A percentile compares a stretch with the other conserved stretches of the same genome.
Evolutionary conservation across 371 early-diverging fungal species (phyloP).

Genomic region (Mucor racemosus): DNA sequence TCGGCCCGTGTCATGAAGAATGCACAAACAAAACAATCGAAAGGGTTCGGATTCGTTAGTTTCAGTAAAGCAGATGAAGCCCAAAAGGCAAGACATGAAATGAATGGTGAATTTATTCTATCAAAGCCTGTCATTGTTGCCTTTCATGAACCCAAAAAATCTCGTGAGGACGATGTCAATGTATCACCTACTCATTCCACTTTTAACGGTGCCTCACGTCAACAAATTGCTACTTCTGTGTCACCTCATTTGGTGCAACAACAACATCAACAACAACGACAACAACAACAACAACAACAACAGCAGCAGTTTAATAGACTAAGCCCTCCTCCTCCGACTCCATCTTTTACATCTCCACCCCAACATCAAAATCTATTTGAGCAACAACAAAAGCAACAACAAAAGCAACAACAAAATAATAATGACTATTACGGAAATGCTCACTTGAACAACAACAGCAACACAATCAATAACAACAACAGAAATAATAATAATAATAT

Average conservation of each 20-base stretch:
- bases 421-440: not conserved
- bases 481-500: not conserved
- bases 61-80: slow-evolving; percentile 51
- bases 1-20: slow-evolving; percentile 59
- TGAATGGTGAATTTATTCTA: slow-evolving; percentile 40
- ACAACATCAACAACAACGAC: not conserved
- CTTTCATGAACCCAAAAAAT: slow-evolving; percentile 55
- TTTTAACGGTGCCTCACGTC: not conserved
- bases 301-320: not conserved
- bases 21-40: slow-evolving; percentile 47
- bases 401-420: not conserved
- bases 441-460: not conserved
- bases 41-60: slow-evolving; percentile 57
- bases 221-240: slow-evolving; percentile 1
- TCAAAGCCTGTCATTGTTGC: slow-evolving; percentile 51
- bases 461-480: not conserved
- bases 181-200: slow-evolving; percentile 6
- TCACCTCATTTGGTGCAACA: slow-evolving; percentile 10
- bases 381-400: not conserved
- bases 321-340: slow-evolving; percentile 7
- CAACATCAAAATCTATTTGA: not conserved
- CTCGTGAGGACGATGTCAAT: slow-evolving; percentile 16
- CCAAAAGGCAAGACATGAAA: slow-evolving; percentile 37
- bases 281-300: not conserved
- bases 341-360: not conserved